These are phyloP conservation scores for Aotearoamyces nothofagi DNA, from an alignment of 2,329 filamentous ascomycete species.

Conservation along the genomic window DNA sequence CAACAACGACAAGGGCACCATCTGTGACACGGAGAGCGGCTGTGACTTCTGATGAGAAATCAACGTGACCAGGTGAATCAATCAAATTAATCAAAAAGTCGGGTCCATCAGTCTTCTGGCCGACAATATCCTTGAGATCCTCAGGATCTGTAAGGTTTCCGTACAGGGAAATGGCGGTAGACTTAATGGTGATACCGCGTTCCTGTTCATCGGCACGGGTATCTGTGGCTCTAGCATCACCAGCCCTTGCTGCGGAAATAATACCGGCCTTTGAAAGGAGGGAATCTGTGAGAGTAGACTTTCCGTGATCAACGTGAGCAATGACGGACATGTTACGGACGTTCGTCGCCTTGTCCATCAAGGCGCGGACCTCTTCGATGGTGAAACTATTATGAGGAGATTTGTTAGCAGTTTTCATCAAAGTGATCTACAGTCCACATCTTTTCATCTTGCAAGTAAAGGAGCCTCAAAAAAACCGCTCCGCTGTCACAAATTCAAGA, in stretches of 20 bases:
- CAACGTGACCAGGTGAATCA: constrained; percentile 99
- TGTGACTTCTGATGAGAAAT: constrained; percentile 99
- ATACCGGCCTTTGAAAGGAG: constrained; percentile 99
- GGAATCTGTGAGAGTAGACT: constrained; percentile 98
- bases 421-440: too few relatives aligned
- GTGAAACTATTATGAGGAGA: constrained; percentile 63
- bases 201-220: constrained; percentile 97
- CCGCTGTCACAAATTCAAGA: too few relatives aligned
- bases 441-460: constrained; percentile 3
- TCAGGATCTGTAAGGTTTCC: constrained; percentile 66
- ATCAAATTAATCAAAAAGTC: constrained; percentile 99
- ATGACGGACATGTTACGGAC: constrained; percentile 98
- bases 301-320: constrained; percentile 99
- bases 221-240: constrained; percentile 90
- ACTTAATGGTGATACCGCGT: constrained; percentile 99
- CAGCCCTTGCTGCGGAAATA: constrained; percentile 94
- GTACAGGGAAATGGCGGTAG: constrained; percentile 97
- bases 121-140: constrained; percentile 87
- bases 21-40: constrained; percentile 99
- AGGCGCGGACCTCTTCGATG: constrained; percentile 73
- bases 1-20: constrained; percentile 98
- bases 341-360: constrained; percentile 69
- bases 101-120: constrained; percentile 74
- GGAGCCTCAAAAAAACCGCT: too few relatives aligned
- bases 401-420: too few relatives aligned